Conservation (phyloP, 1,284 basidiomycete species). For the Cutaneotrichosporon curvatum region DNA sequence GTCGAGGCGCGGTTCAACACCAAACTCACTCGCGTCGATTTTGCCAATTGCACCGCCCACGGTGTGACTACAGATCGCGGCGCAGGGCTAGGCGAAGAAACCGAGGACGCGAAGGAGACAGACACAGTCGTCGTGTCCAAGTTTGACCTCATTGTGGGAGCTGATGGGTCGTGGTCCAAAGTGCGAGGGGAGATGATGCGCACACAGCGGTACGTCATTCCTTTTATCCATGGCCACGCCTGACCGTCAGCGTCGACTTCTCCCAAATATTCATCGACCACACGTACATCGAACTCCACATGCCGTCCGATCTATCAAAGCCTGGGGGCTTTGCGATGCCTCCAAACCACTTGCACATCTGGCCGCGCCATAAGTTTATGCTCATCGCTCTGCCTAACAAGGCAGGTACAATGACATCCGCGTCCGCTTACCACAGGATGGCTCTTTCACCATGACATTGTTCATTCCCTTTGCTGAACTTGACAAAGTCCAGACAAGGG, state of each 20-base stretch:
- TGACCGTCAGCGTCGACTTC: constrained; percentile 70
- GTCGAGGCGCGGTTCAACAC: constrained; percentile 71
- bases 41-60: constrained; percentile 46
- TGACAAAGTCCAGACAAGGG: constrained; percentile 57
- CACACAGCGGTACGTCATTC: constrained; percentile 62
- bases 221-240: neutral
- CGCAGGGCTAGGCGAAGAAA: constrained; percentile 10
- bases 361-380: constrained; percentile 98
- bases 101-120: constrained; percentile 5
- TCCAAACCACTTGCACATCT: constrained; percentile 94
- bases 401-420: constrained; percentile 49
- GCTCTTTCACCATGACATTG: constrained; percentile 60
- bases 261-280: constrained; percentile 90
- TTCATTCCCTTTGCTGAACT: constrained; percentile 82
- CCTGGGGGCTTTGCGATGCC: constrained; percentile 70
- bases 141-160: constrained; percentile 81
- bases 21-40: constrained; percentile 75
- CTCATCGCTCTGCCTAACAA: constrained; percentile 95
- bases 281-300: constrained; percentile 92
- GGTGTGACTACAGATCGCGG: constrained; percentile 11
- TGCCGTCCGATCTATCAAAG: constrained; percentile 66
- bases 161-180: constrained; percentile 81
- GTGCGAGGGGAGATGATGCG: constrained; percentile 84
- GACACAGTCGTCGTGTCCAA: constrained; percentile 33
- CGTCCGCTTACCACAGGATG: constrained; percentile 35